A percentile compares a stretch with the other conserved stretches of the same genome.
Conservation (phyloP, 108 stramenopile species). For the Phaeodactylum tricornutum region DNA sequence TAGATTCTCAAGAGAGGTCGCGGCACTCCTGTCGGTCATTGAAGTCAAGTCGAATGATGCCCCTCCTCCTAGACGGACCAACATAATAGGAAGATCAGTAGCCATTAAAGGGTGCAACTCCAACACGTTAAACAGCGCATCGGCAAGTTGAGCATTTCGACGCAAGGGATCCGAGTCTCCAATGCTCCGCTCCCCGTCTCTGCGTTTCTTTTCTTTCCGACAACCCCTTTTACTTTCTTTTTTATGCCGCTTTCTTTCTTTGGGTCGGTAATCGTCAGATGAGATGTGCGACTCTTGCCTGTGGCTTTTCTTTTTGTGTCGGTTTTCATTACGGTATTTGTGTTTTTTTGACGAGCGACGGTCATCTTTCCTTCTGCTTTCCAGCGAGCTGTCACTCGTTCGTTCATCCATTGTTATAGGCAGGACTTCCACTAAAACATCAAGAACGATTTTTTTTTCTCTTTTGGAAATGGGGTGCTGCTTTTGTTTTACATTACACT, state of each 20-base stretch:
- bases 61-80: constrained; percentile 42
- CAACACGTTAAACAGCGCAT: constrained; percentile 24
- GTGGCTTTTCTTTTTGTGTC: too few relatives aligned
- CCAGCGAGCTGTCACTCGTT: not conserved
- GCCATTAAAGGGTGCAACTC: constrained; percentile 16
- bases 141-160: constrained; percentile 9
- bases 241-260: constrained; percentile 3
- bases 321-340: not conserved
- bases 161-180: not conserved
- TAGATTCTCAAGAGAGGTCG: constrained; percentile 12
- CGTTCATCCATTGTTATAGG: too few relatives aligned
- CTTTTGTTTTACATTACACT: too few relatives aligned
- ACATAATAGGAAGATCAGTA: constrained; percentile 25
- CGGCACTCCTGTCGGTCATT: constrained; percentile 17
- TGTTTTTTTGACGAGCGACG: not conserved
- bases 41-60: constrained; percentile 31
- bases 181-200: constrained; percentile 2
- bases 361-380: not conserved
- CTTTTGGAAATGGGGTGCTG: too few relatives aligned
- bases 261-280: not conserved
- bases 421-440: too few relatives aligned
- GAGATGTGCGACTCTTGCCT: too few relatives aligned
- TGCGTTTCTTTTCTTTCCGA: constrained; percentile 9
- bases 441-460: too few relatives aligned
- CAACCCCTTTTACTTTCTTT: constrained; percentile 14